These are phyloP conservation scores for Misopates orontium DNA, from an alignment of 257 asterid genomes.

Conservation along the genomic window DNA sequence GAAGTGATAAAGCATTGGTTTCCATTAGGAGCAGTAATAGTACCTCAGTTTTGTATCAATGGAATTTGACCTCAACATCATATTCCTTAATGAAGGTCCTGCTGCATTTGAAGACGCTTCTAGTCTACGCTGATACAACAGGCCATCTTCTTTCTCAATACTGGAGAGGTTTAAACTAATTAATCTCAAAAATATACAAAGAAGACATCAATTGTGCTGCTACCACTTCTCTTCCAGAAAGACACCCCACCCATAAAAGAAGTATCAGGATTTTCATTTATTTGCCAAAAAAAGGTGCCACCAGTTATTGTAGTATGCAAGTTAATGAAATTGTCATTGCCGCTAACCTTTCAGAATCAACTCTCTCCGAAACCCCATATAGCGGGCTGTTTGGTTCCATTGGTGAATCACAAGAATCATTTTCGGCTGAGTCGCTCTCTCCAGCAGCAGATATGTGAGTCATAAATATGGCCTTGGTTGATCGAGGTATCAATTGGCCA, in stretches of 20 bases:
- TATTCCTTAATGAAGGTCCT: constrained; percentile 83
- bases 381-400: constrained; percentile 98
- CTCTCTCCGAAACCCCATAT: constrained; percentile 77
- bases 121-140: constrained; percentile 63
- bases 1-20: constrained; percentile 18
- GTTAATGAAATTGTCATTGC: neutral
- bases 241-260: constrained; percentile 9
- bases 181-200: constrained; percentile 16
- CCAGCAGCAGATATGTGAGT: constrained; percentile 81
- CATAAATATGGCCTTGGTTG: constrained; percentile 64
- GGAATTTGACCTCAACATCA: constrained; percentile 81
- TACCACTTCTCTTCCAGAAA: constrained; percentile 14
- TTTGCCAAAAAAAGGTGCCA: constrained; percentile 6
- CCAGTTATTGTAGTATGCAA: constrained; percentile 6
- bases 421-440: constrained; percentile 99
- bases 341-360: constrained; percentile 74
- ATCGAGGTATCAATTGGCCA: constrained; percentile 69
- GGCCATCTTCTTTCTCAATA: constrained; percentile 79
- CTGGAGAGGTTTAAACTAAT: constrained; percentile 42
- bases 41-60: constrained; percentile 84
- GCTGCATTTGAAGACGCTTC: constrained; percentile 76
- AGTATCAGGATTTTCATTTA: neutral
- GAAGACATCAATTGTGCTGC: constrained; percentile 22
- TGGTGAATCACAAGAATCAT: constrained; percentile 99
- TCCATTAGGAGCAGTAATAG: constrained; percentile 21